Evolutionary conservation across 164 flowering plant genomes (phyloP), one percentile per base, ranked within the genome.

Genomic region (Protea cynaroides): DNA sequence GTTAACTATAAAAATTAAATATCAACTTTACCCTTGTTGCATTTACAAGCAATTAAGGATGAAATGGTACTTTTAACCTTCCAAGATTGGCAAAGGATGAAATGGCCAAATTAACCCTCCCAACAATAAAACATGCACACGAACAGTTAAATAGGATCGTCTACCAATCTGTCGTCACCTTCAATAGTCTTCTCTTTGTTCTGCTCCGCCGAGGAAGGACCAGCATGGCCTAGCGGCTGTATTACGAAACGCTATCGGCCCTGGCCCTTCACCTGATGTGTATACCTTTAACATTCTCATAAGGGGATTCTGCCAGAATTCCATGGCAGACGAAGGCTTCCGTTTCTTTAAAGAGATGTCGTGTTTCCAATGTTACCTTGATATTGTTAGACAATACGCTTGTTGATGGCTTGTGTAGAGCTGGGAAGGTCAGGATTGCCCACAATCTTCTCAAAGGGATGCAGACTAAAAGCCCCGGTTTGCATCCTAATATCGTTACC

Each of bases 351-450:
- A 80, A 47, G 87, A 87, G 60, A 89, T 87, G 92, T 65, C 76
- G n/a, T 44, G 64, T 5, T 66, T 75, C 64, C 55, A 66, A 7
- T 76, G 83, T 64, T 65, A 64, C 0, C 89, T 94, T 2, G 92
- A 89, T 79, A 66, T 91, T 22, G 66, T 91, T 43, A 87, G 87
- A 86, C 62, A 86, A 87, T 64, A 83, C 97, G 1, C 79, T 91
- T 66, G 83, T 89, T 12, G 96, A 91, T 67, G 96, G 96, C 4
- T 74, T 91, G 75, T 91, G 92, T 59, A 75, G 89, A 50, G 81
- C 59, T 9, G 93, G 93, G 54, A 87, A 84, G 69, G 83, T 84
- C 43, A 70, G 17, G 14, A 78, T 81, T 64, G 97, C 90, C 0
- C 81, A 66, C 22, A 86, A 86, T 76, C 76, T 87, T 67, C 67